phyloP scores from a whole-genome alignment of 306 rosid species.

The Astragalus glycyphyllos region DNA sequence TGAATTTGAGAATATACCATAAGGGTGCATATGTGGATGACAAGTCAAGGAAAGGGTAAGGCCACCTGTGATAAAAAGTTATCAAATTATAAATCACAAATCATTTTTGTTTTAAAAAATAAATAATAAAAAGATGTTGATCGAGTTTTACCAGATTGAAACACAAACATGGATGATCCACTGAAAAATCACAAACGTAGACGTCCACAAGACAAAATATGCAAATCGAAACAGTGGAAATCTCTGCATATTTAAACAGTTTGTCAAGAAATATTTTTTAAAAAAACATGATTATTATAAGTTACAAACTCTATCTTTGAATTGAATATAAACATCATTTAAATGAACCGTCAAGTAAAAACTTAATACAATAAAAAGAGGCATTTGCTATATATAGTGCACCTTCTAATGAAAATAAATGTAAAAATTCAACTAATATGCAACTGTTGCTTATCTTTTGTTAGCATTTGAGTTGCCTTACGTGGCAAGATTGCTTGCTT shows the following conservation, averaged over 20 bases:
- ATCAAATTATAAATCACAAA: slow-evolving; percentile 6
- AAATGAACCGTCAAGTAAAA: too few relatives aligned
- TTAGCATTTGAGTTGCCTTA: too few relatives aligned
- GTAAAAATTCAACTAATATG: too few relatives aligned
- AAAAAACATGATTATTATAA: slow-evolving; percentile 8
- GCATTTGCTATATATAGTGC: too few relatives aligned
- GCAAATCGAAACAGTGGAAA: slow-evolving; percentile 84
- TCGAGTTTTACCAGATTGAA: slow-evolving; percentile 59
- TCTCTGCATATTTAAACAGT: slow-evolving; percentile 60
- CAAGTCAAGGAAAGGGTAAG: slow-evolving; percentile 89
- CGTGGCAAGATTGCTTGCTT: too few relatives aligned
- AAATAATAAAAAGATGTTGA: not conserved
- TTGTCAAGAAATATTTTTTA: too few relatives aligned
- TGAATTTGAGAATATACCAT: slow-evolving; percentile 57
- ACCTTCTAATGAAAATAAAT: too few relatives aligned
- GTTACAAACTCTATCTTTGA: too few relatives aligned
- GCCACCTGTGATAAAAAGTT: slow-evolving; percentile 73
- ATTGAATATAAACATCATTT: too few relatives aligned
- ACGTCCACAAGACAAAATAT: slow-evolving; percentile 81
- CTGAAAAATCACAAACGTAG: slow-evolving; percentile 67
- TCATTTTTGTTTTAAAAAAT: slow-evolving; percentile 8
- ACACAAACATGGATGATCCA: slow-evolving; percentile 84
- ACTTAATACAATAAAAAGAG: too few relatives aligned
- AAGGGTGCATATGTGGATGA: slow-evolving; percentile 75
- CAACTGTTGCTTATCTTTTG: too few relatives aligned